Base-by-base conservation (phyloP, 2,329 filamentous ascomycete species). In the Fragosphaeria purpurea region DNA sequence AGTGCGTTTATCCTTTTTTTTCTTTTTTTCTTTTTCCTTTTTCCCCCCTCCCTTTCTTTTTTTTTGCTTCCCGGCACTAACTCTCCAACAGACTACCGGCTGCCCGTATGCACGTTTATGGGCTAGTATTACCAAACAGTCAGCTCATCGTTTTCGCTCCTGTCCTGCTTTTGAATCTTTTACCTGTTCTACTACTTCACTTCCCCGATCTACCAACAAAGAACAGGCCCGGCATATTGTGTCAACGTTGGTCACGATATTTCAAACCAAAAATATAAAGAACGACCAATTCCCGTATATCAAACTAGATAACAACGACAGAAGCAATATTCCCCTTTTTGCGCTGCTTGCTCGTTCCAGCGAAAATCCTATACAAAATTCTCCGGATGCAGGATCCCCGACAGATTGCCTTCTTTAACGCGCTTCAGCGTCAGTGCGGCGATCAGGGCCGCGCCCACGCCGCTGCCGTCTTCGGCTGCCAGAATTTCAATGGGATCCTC, bases 381-480 rank as follows among this genome's bases (percentile, higher is more conserved):
- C 65, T 83, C 80, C 2, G 77, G 79, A 63, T 83, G 77, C 60
- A 82, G 65, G 55, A 85, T 80, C 62, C 81, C 81, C 11, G 78
- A 74, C 64, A 81, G 55, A 61, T 83, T 84, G 48, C 81, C 81
- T 47, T 74, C 72, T 63, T 79, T 71, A 55, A 83, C 78, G 48
- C 81, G 70, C 74, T 84, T 79, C 56, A 83, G 67, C 11, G 81
- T 85, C 63, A 85, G 63, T 10, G 81, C 81, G 7, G 93, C 93
- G 73, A 98, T 97, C 54, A 98, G 72, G 5, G 93, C 93, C 43
- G 91, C 93, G 58, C 91, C 91, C n/a, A 97, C 93, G 78, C 91
- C 93, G 57, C 85, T 91, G 57, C 93, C 93, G 66, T 98, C 93
- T 71, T 98, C 93, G 54, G 93, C 90, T 44, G 89, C 85, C 57